Evolutionary conservation across 2,329 filamentous ascomycete species (phyloP).

Genomic region (Blastomyces emzantsi): DNA sequence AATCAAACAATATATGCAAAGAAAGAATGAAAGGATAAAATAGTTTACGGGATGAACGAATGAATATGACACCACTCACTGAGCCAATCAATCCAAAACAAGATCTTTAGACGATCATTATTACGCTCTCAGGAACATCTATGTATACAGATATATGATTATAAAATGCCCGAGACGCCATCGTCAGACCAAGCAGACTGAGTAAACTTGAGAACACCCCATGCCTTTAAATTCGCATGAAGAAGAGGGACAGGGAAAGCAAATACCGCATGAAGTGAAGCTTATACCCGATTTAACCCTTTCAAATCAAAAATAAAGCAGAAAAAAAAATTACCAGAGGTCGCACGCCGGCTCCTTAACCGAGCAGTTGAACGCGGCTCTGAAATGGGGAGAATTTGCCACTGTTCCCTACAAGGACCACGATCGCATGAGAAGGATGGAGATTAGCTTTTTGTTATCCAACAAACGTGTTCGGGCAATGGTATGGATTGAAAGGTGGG

Average conservation of each 20-base stretch:
- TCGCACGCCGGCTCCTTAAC: conserved; percentile 59
- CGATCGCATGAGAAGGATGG: background rate
- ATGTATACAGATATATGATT: background rate
- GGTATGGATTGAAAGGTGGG: background rate
- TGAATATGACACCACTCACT: too few species aligned
- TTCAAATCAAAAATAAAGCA: background rate
- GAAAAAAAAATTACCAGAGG: conserved; percentile 48
- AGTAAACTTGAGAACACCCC: background rate
- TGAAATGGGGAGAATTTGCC: conserved; percentile 59
- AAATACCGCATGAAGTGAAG: background rate
- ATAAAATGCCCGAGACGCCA: background rate
- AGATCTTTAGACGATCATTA: too few species aligned
- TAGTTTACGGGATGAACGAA: too few species aligned
- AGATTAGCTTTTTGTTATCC: background rate
- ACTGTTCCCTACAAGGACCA: conserved; percentile 45
- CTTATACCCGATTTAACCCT: too few species aligned
- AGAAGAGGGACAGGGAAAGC: background rate
- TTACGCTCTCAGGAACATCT: too few species aligned
- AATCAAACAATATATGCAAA: background rate
- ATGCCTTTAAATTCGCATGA: background rate
- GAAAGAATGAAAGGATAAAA: background rate
- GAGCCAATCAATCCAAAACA: too few species aligned
- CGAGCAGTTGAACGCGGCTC: conserved; percentile 57
- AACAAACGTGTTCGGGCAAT: background rate
- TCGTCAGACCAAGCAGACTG: background rate